phyloP scores from a whole-genome alignment of 1,284 basidiomycete genomes.

The Fomitopsis pinicola region DNA sequence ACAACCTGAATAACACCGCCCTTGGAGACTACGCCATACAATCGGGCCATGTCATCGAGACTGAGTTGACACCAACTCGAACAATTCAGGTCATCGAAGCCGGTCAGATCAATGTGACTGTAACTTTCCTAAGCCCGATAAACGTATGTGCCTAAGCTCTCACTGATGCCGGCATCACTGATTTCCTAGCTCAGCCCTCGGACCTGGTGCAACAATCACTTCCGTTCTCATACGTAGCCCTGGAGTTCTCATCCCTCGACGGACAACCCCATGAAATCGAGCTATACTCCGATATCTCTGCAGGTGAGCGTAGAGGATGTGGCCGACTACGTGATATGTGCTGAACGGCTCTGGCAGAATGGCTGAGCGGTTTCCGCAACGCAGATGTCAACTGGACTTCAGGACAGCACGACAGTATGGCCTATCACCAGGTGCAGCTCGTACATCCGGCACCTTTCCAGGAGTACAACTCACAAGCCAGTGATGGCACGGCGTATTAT shows the following conservation, averaged over 20 bases:
- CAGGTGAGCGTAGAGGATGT: neutral
- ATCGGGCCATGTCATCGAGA: neutral
- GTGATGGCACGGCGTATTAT: neutral
- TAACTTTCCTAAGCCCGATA: neutral
- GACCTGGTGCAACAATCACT: slow-evolving; percentile 31
- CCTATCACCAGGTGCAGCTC: neutral
- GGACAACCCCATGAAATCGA: slow-evolving; percentile 26
- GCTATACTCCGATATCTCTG: slow-evolving; percentile 32
- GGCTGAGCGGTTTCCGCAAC: neutral
- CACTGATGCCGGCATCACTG: neutral
- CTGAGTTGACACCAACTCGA: neutral
- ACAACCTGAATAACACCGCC: neutral
- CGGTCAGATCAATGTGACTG: neutral
- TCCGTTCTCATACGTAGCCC: slow-evolving; percentile 28
- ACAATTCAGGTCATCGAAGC: neutral
- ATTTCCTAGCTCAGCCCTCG: slow-evolving; percentile 15
- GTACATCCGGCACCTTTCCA: neutral
- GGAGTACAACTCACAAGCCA: neutral
- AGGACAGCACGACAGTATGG: neutral
- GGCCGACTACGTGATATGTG: neutral
- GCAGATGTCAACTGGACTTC: neutral
- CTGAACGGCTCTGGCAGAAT: neutral
- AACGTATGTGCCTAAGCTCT: neutral
- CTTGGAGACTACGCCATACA: neutral
- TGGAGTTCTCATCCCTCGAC: slow-evolving; percentile 28